Percentiles rank a stretch among this genome's conserved stretches.
phyloP scores from a whole-genome alignment of 495 filamentous ascomycete species.

The Letharia lupina region DNA sequence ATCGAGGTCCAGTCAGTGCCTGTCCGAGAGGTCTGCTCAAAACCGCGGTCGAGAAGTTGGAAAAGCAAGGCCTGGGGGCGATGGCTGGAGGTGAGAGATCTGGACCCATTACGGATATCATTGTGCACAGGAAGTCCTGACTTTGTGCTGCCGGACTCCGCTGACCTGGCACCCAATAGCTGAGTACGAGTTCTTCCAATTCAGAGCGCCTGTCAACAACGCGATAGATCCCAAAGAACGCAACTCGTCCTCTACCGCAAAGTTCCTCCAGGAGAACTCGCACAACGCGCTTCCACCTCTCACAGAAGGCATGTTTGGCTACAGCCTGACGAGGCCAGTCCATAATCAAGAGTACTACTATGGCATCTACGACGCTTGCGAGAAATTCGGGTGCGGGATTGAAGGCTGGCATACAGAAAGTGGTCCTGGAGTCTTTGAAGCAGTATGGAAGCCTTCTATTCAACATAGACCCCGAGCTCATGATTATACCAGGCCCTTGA shows the following conservation, averaged over 20 bases:
- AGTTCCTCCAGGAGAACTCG: conserved; percentile 64
- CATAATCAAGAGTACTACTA: conserved; percentile 96
- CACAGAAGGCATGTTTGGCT: conserved; percentile 97
- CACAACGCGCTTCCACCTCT: conserved; percentile 62
- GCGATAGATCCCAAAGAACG: conserved; percentile 36
- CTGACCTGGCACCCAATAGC: conserved; percentile 42
- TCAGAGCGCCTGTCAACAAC: conserved; percentile 52
- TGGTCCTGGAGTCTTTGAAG: conserved; percentile 93
- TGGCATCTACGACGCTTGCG: conserved; percentile 75
- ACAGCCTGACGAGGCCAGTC: conserved; percentile 83
- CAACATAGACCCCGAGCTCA: conserved; percentile 6
- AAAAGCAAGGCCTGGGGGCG: conserved; percentile 58
- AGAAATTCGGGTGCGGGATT: conserved; percentile 70
- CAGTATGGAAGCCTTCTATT: conserved; percentile 42
- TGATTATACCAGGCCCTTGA: conserved; percentile 53
- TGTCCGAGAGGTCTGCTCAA: conserved; percentile 75
- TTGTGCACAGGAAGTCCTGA: neutral
- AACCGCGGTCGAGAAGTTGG: conserved; percentile 56
- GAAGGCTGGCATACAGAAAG: conserved; percentile 98
- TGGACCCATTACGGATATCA: neutral
- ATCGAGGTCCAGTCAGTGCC: conserved; percentile 58
- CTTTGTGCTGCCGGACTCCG: conserved; percentile 13
- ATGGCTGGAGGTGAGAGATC: conserved; percentile 78
- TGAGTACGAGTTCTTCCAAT: conserved; percentile 98
- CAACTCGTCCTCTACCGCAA: conserved; percentile 63